phyloP scores from a whole-genome alignment of 139 green algal species.

The Chlorella sorokiniana region DNA sequence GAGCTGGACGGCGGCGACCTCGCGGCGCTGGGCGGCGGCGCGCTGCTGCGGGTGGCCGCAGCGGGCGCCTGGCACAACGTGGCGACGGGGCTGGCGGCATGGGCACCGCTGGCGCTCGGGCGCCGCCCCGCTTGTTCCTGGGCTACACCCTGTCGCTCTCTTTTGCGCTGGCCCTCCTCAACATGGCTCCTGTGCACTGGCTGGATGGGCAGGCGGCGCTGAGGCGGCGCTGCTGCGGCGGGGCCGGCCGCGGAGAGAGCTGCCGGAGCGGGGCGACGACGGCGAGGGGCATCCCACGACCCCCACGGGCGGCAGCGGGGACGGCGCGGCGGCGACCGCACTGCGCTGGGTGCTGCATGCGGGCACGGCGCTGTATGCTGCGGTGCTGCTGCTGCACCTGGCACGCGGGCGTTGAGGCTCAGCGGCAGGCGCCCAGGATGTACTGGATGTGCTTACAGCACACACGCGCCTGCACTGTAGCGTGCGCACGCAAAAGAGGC shows the following conservation, averaged over 20 bases:
- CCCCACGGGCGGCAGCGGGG: neutral
- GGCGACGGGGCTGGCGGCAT: conserved; percentile 32
- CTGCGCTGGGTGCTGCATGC: conserved; percentile 21
- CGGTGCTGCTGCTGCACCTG: conserved; percentile 21
- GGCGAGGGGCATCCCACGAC: neutral
- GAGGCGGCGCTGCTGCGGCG: conserved; percentile 26
- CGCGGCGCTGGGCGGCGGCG: neutral
- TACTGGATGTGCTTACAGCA: neutral
- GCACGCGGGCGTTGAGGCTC: neutral
- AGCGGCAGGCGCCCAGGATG: neutral
- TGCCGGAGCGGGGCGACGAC: neutral
- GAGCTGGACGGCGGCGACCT: conserved; percentile 38
- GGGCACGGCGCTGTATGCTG: neutral
- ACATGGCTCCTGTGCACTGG: conserved; percentile 53
- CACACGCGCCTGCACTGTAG: too few relatives aligned
- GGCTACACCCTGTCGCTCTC: conserved; percentile 53
- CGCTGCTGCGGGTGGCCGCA: conserved; percentile 45
- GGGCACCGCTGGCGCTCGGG: neutral
- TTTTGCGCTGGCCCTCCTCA: conserved; percentile 49
- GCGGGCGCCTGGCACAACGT: conserved; percentile 64
- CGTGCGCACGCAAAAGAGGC: too few relatives aligned
- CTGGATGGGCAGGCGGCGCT: conserved; percentile 53
- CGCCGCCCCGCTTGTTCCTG: conserved; percentile 35
- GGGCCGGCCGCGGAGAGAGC: neutral
- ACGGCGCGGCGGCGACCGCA: neutral